Evolutionary conservation across 1,284 basidiomycete genomes (phyloP).

Genomic region (Anthracocystis walkeri): DNA sequence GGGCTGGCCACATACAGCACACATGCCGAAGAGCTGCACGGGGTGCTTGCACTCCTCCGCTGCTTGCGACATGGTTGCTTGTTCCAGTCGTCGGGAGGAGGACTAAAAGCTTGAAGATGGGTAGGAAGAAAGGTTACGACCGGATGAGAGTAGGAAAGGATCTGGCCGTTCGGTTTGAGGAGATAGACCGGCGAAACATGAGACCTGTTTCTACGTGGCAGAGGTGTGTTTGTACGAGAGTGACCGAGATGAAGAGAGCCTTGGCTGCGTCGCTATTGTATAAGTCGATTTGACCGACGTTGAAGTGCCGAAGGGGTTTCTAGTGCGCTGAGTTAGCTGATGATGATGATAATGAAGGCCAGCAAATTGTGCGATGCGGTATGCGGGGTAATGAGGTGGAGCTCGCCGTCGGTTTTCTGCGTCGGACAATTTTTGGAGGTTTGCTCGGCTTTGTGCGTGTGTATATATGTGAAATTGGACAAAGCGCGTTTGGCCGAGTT

Average conservation of each 20-base stretch:
- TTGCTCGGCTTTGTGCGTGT: slow-evolving; percentile 16
- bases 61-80: slow-evolving; percentile 22
- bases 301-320: neutral
- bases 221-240: neutral
- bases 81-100: neutral
- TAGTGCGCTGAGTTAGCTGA: neutral
- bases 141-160: slow-evolving; percentile 12
- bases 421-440: slow-evolving; percentile 20
- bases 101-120: neutral
- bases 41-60: slow-evolving; percentile 81
- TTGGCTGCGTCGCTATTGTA: neutral
- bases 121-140: slow-evolving; percentile 10
- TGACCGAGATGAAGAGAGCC: too few relatives aligned
- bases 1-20: slow-evolving; percentile 91
- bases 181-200: slow-evolving; percentile 21
- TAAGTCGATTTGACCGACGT: neutral
- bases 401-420: neutral
- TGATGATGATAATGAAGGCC: neutral
- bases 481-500: slow-evolving; percentile 7
- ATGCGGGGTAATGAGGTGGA: slow-evolving; percentile 9
- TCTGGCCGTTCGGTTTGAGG: slow-evolving; percentile 1
- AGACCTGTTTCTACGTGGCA: slow-evolving; percentile 5
- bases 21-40: slow-evolving; percentile 89
- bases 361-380: slow-evolving; percentile 10
- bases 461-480: slow-evolving; percentile 24